Base-by-base conservation (phyloP, 2,329 filamentous ascomycete genomes). In the Fusarium caatingaense region DNA sequence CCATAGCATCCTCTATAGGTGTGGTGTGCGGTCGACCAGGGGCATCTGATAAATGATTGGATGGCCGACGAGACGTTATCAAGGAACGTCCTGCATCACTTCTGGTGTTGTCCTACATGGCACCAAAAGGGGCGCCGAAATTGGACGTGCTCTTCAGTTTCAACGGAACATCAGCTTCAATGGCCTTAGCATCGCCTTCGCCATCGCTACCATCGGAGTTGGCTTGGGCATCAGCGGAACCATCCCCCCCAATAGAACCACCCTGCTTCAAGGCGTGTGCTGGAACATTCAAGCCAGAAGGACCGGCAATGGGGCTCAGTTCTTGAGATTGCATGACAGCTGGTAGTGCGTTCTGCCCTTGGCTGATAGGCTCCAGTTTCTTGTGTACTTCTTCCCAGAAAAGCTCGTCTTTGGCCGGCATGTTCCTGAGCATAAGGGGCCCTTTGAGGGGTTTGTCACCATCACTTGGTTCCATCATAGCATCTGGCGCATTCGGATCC, bases 391-490 rank as follows among this genome's bases (percentile, higher is more conserved):
- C 78, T 46, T 79, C 79, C 51, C 86, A 83, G 66, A 89, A 89
- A 23, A 84, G 78, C 69, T 88, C 86, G 61, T 89, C 87, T 50
- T 86, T 81, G 2, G 84, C 85, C 2, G 86, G 86, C 62, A 86
- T 84, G 66, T 89, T 89, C 61, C 83, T 81, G 40, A 89, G 79
- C 79, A 85, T 86, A 51, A 88, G 71, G 11, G 86, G 87, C 1
- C 85, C 86, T 56, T 82, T 85, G 32, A 89, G 78, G 21, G 80
- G 78, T 2, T 76, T 78, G 64, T 88, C 87, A 7, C 45, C 57
- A 40, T 83, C 81, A 11, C 76, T 73, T 7, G 82, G 78, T 28
- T 85, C 81, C 34, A 83, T 69, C 10, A 70, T 68, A 6, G 73
- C 73, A 50, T 79, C 75, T 12, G 64, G 65, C 45, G 75, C 66